phyloP scores from a whole-genome alignment of 768 basidiomycete genomes.

The Lactifluus pinguis region DNA sequence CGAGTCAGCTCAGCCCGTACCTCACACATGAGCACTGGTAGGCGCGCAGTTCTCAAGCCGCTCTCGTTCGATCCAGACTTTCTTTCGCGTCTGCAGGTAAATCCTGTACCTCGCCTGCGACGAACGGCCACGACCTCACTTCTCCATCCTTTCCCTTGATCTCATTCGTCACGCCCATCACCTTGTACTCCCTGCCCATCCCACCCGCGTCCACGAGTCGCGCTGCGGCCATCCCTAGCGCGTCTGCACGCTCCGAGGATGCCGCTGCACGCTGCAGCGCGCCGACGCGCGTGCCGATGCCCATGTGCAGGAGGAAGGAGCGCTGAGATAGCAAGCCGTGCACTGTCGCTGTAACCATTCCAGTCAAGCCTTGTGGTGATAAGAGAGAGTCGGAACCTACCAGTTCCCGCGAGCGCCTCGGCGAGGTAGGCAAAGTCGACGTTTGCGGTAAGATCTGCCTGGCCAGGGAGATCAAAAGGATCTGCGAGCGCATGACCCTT shows the following conservation, averaged over 20 bases:
- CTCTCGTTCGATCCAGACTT: neutral
- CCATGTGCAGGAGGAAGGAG: constrained; percentile 72
- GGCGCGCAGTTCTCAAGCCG: neutral
- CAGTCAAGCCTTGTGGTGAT: too few relatives aligned
- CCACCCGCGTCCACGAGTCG: constrained; percentile 69
- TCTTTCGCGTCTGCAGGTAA: neutral
- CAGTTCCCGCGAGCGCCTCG: constrained; percentile 61
- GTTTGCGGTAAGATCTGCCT: constrained; percentile 91
- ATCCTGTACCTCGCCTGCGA: neutral
- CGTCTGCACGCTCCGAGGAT: constrained; percentile 39
- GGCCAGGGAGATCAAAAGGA: constrained; percentile 75
- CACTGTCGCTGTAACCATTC: constrained; percentile 27
- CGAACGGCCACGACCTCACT: constrained; percentile 24
- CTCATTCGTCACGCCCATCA: constrained; percentile 49
- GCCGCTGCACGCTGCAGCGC: constrained; percentile 45
- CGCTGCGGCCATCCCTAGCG: constrained; percentile 51
- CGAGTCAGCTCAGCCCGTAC: too few relatives aligned
- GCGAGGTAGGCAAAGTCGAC: constrained; percentile 88
- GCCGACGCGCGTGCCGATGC: constrained; percentile 56
- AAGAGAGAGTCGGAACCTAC: constrained; percentile 31
- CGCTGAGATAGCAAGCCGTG: constrained; percentile 73
- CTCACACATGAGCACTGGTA: too few relatives aligned
- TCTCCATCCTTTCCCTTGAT: neutral
- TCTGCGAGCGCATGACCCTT: constrained; percentile 79
- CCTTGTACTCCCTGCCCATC: constrained; percentile 85